Conservation (phyloP, 2,329 filamentous ascomycete species). For the Zymoseptoria ardabiliae region DNA sequence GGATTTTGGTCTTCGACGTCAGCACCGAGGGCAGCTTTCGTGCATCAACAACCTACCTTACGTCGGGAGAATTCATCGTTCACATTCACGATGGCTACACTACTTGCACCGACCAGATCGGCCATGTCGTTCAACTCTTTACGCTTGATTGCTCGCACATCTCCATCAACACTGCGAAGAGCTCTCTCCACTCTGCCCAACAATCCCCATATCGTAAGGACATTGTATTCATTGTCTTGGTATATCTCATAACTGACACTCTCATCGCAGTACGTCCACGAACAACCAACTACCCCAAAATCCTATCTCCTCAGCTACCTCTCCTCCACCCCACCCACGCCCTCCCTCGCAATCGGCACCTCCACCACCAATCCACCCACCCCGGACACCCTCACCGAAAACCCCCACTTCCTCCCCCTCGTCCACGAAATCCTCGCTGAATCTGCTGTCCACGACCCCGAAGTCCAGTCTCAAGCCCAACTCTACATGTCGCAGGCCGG, state of each 20-base stretch:
- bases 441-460: constrained; percentile 49
- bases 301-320: constrained; percentile 50
- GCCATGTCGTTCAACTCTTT: constrained; percentile 13
- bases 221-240: constrained; percentile 31
- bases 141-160: constrained; percentile 16
- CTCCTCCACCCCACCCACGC: constrained; percentile 46
- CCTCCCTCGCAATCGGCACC: constrained; percentile 48
- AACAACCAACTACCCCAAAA: constrained; percentile 32
- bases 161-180: constrained; percentile 18
- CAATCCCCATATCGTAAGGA: constrained; percentile 33
- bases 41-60: background rate
- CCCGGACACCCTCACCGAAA: constrained; percentile 49
- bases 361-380: constrained; percentile 50
- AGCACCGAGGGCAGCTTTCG: background rate
- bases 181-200: constrained; percentile 36
- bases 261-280: constrained; percentile 40
- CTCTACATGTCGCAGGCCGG: constrained; percentile 54
- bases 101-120: background rate
- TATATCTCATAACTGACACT: background rate
- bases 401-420: constrained; percentile 49
- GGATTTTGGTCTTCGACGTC: background rate
- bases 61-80: no score
- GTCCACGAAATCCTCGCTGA: constrained; percentile 49
- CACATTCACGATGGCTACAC: background rate
- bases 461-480: constrained; percentile 51